Base-by-base conservation (phyloP, 176 grass and related monocot species). In the Hordeum marinum region DNA sequence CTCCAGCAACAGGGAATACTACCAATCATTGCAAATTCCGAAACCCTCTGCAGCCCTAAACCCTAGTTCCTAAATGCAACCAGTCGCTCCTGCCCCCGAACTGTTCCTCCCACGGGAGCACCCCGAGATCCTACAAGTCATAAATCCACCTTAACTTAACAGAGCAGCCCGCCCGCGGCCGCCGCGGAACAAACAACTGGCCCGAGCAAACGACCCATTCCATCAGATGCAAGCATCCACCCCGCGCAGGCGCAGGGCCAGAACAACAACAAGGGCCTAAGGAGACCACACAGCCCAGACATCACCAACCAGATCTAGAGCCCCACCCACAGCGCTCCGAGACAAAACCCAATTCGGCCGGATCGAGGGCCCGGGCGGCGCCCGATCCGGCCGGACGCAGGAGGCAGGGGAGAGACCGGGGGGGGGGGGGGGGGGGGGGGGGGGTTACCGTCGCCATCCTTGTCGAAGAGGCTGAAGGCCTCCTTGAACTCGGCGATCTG, bases 391-490 rank as follows among this genome's bases (percentile, higher is more conserved):
- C 66, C 65, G 21, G 21, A 17, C 8, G 39, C 75, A 36, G 3
- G 58, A 86, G 26, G 58, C 27, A 18, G 8, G 23, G 8, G 17
- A 17, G 12, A 10, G 29, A 2, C n/a, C n/a, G 17, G 3, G 8
- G 1, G 21, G 80, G 9, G 4, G 7, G 9, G 54, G 55, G 43
- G 12, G 3, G 8, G 1, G 21, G 80, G 14, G 9, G 4, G 7
- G 9, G 54, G 63, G 43, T 63, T 85, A 98, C 95, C 95, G 76
- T 98, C 91, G 78, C 91, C 95, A 21, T 98, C 93, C 91, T 98
- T 98, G 83, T 98, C 95, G 83, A 98, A 98, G 76, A 98, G 88
- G 89, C 93, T 95, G 93, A 98, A 98, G 13, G 93, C 93, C 85
- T 95, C 95, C 91, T 92, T 95, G 79, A 95, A 93, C 87, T 98